These are phyloP conservation scores for Albugo candida DNA, from an alignment of 352 stramenopile species.

Conservation along the genomic window DNA sequence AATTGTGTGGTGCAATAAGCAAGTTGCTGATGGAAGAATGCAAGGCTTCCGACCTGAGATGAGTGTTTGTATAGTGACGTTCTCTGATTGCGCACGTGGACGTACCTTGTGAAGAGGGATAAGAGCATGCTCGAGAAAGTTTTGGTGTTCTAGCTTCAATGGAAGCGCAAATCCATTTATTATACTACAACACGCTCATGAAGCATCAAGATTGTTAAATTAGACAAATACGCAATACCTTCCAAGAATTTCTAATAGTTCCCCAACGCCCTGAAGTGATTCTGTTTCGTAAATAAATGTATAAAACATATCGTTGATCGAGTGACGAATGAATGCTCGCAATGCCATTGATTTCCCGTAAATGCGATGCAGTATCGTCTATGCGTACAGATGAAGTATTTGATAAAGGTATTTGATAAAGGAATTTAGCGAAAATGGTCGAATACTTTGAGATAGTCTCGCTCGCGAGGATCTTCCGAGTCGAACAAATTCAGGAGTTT, in stretches of 20 bases:
- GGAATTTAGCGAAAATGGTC: neutral
- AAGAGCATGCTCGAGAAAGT: slow-evolving; percentile 85
- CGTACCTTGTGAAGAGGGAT: slow-evolving; percentile 95
- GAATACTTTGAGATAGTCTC: slow-evolving; percentile 93
- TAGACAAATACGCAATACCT: slow-evolving; percentile 12
- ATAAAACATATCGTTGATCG: slow-evolving; percentile 98
- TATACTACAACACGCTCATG: slow-evolving; percentile 54
- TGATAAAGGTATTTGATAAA: neutral
- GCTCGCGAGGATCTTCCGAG: slow-evolving; percentile 93
- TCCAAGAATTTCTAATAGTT: slow-evolving; percentile 97
- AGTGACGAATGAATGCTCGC: slow-evolving; percentile 92
- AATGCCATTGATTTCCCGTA: slow-evolving; percentile 98
- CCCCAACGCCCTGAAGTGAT: slow-evolving; percentile 86
- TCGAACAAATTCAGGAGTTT: slow-evolving; percentile 74
- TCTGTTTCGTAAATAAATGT: slow-evolving; percentile 97
- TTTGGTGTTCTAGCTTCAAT: slow-evolving; percentile 94
- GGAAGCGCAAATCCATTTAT: slow-evolving; percentile 99
- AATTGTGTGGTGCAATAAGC: slow-evolving; percentile 99
- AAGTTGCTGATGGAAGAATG: slow-evolving; percentile 95
- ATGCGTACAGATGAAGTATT: slow-evolving; percentile 1
- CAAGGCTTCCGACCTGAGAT: slow-evolving; percentile 61
- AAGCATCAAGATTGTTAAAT: neutral
- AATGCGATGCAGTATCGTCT: slow-evolving; percentile 96
- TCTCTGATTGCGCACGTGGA: neutral
- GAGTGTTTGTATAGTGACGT: neutral